A percentile compares a stretch with the other conserved stretches of the same genome.
phyloP scores from a whole-genome alignment of 345 rosid genomes.

The Arabis hirsuta region DNA sequence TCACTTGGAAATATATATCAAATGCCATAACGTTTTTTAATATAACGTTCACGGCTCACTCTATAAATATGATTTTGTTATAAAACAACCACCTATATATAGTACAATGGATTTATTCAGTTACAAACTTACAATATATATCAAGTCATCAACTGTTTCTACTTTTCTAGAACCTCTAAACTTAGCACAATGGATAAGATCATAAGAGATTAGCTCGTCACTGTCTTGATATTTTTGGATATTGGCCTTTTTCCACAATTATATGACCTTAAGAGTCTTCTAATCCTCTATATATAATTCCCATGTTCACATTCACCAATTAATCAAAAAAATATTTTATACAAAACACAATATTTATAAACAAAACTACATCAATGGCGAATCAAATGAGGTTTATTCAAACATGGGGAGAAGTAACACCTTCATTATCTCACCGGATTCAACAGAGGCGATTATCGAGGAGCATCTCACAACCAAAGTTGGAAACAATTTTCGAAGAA shows the following conservation, averaged over 20 bases:
- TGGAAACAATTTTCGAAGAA: slow-evolving; percentile 58
- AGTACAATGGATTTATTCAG: not conserved
- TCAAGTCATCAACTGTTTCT: not conserved
- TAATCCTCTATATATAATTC: slow-evolving; percentile 30
- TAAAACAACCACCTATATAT: not conserved
- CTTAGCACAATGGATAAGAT: slow-evolving; percentile 11
- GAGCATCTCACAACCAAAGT: slow-evolving; percentile 37
- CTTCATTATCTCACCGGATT: slow-evolving; percentile 41
- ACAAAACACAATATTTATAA: not conserved
- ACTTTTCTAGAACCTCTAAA: slow-evolving; percentile 31
- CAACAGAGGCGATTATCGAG: slow-evolving; percentile 32
- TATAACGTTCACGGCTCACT: not conserved
- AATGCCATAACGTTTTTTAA: not conserved
- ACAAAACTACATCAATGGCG: slow-evolving; percentile 42
- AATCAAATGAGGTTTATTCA: slow-evolving; percentile 46
- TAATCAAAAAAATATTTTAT: slow-evolving; percentile 2
- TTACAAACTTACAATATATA: not conserved
- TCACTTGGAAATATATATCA: no score
- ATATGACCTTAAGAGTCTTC: slow-evolving; percentile 24
- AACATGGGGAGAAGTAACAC: slow-evolving; percentile 50
- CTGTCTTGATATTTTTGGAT: slow-evolving; percentile 23
- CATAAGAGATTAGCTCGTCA: slow-evolving; percentile 16
- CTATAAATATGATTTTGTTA: not conserved
- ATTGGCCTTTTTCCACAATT: slow-evolving; percentile 5
- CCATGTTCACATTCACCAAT: slow-evolving; percentile 1